Evolutionary conservation across 306 rosid species (phyloP), one percentile per base, ranked within the genome.

Genomic region (Hippophae tibetana): DNA sequence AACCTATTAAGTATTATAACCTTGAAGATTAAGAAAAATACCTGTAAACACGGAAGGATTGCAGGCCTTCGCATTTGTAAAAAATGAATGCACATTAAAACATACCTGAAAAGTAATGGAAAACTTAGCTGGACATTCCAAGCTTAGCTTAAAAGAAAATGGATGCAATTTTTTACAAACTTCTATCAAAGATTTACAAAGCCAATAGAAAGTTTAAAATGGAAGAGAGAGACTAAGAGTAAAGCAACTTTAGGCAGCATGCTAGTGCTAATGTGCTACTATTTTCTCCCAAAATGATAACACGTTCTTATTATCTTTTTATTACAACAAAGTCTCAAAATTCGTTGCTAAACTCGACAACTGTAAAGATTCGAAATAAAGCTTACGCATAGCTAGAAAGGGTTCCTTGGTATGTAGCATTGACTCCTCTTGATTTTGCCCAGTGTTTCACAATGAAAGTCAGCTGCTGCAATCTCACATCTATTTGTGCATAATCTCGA

Each of bases 361-460:
- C 26, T 43, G 10, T 38, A 14, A 11, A 63, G 27, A 57, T 3
- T 56, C 14, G 38, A 42, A 25, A 66, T 52, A 55, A 51, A 78
- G 81, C 96, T 81, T 80, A 92, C 99, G 96, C 99, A 73, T 92
- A 92, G 83, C 99, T 92, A 54, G 99, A 92, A 47, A 92, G 81
- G 43, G 99, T 92, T 68, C 99, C 99, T 46, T 88, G 99, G 73
- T 92, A 92, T 42, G 99, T 92, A 75, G 78, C 96, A 75, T 92
- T 92, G 64, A 92, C 96, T 76, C 95, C 92, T 66, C 99, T 85
- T 46, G 96, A 87, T 78, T 92, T 92, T 41, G 99, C 99, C 99
- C 99, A 92, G 69, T 92, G 88, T 76, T 92, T 92, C 51, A 92
- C 84, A 52, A 92, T 84, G 69, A 81, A 92, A 62, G 95, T 93